Evolutionary conservation across 176 grass and related monocot genomes (phyloP).

Genomic region (Oryza australiensis): DNA sequence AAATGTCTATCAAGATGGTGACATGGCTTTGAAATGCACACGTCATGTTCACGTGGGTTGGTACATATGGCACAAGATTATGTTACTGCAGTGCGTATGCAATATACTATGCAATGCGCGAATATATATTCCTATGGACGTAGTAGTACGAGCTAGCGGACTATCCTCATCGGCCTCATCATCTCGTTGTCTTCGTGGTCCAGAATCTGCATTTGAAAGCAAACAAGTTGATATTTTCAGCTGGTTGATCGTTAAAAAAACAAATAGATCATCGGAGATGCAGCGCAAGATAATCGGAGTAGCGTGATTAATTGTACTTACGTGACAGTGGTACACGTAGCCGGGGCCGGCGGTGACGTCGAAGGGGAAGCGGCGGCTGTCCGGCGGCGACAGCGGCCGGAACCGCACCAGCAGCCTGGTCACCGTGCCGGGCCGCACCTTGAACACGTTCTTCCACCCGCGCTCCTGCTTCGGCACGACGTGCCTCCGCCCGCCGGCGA

Average conservation of each 20-base stretch:
- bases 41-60: neutral
- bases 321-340: constrained; percentile 96
- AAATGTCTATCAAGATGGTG: neutral
- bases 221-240: neutral
- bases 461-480: constrained; percentile 51
- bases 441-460: constrained; percentile 96
- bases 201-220: constrained; percentile 58
- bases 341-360: constrained; percentile 70
- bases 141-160: constrained; percentile 47
- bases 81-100: neutral
- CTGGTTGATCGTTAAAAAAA: neutral
- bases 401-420: constrained; percentile 69
- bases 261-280: neutral
- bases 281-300: no score
- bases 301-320: constrained; percentile 17
- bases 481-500: constrained; percentile 17
- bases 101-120: neutral
- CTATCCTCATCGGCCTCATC: constrained; percentile 87
- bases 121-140: neutral
- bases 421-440: constrained; percentile 57
- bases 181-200: constrained; percentile 96
- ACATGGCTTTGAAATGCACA: neutral
- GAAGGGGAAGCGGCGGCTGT: constrained; percentile 48
- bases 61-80: neutral
- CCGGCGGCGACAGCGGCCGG: constrained; percentile 40